These are phyloP conservation scores for Fusarium pseudocircinatum DNA, from an alignment of 2,329 filamentous ascomycete species.

Conservation along the genomic window DNA sequence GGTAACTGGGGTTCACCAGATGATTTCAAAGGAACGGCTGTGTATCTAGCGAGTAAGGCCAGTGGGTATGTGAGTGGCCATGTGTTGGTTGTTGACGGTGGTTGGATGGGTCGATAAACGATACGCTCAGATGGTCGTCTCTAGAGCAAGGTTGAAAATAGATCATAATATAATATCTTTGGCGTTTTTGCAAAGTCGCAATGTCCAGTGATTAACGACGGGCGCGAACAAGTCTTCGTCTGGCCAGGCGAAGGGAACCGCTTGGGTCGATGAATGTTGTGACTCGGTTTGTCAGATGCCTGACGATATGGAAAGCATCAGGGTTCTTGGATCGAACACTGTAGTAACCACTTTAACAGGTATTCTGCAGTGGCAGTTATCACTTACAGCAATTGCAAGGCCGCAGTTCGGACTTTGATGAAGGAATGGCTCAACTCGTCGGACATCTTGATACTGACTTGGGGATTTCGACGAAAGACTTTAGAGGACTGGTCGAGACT, in stretches of 20 bases:
- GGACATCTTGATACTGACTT: conserved; percentile 43
- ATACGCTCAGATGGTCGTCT: not conserved
- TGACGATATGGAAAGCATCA: conserved; percentile 25
- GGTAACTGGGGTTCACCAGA: conserved; percentile 85
- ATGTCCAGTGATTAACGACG: conserved; percentile 14
- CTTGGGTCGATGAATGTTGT: conserved; percentile 27
- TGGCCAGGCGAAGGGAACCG: conserved; percentile 35
- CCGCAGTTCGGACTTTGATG: conserved; percentile 58
- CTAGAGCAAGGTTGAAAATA: not conserved
- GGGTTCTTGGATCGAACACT: conserved; percentile 21
- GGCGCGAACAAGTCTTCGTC: conserved; percentile 38
- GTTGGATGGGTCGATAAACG: conserved; percentile 85
- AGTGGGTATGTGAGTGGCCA: conserved; percentile 86
- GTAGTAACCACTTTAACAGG: not conserved
- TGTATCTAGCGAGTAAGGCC: conserved; percentile 80
- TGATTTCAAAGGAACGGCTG: conserved; percentile 85
- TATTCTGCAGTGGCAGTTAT: not conserved
- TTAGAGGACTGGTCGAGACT: not conserved
- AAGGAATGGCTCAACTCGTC: conserved; percentile 55
- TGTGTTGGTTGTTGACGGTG: conserved; percentile 84
- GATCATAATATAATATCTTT: conserved; percentile 4
- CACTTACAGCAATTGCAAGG: conserved; percentile 59
- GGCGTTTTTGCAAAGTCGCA: not conserved
- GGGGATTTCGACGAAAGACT: not conserved
- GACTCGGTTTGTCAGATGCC: conserved; percentile 39